Base-by-base conservation (phyloP, 1,284 basidiomycete genomes). In the Apiotrichum brassicae region DNA sequence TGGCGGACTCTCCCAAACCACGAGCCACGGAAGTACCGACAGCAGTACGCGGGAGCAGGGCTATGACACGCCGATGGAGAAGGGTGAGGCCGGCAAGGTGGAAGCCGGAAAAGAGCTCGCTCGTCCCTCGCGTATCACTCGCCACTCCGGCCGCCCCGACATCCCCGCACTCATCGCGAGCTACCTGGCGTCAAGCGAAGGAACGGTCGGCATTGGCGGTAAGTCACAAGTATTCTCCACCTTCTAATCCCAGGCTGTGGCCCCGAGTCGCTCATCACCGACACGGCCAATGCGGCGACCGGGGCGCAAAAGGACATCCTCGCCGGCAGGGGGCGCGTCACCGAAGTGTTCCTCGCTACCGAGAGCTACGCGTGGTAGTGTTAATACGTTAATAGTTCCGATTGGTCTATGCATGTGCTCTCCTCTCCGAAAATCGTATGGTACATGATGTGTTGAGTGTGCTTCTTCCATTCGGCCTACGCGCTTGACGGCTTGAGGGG, bases 401-500 rank as follows among this genome's bases (percentile, higher is more conserved):
- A n/a, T n/a, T n/a, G n/a, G n/a, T n/a, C n/a, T n/a, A n/a, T n/a
- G n/a, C n/a, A n/a, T n/a, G n/a, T n/a, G n/a, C n/a, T n/a, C n/a
- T n/a, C n/a, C n/a, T n/a, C n/a, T n/a, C n/a, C n/a, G n/a, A n/a
- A n/a, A n/a, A n/a, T n/a, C n/a, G n/a, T n/a, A n/a, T n/a, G n/a
- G n/a, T n/a, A n/a, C n/a, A n/a, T n/a, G n/a, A n/a, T n/a, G n/a
- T n/a, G n/a, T n/a, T n/a, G n/a, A n/a, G n/a, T n/a, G n/a, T n/a
- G n/a, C n/a, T n/a, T n/a, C n/a, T n/a, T n/a, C n/a, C n/a, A n/a
- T n/a, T n/a, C n/a, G n/a, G n/a, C n/a, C n/a, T n/a, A n/a, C 16
- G 49, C 44, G 14, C 63, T 20, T 70, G 61, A n/a, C 0, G 78
- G 76, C 16, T 69, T 71, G 6, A 82, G 58, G 9, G 91, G 91